A percentile compares a stretch with the other conserved stretches of the same genome.
These are phyloP conservation scores for Cordyceps javanica DNA, from an alignment of 2,329 filamentous ascomycete species.

Conservation along the genomic window DNA sequence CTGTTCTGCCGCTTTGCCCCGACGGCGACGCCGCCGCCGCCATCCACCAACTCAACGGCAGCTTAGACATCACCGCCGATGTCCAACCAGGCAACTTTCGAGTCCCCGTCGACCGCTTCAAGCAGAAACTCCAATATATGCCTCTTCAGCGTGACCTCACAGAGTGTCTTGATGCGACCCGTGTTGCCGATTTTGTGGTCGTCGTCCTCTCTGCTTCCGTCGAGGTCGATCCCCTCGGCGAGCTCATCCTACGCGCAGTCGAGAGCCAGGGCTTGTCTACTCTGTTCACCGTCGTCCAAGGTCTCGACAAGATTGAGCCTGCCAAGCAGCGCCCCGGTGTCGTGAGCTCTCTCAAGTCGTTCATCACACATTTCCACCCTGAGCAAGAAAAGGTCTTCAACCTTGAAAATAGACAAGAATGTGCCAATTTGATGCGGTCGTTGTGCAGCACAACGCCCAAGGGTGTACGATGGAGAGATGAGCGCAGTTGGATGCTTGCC, in stretches of 20 bases:
- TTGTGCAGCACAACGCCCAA: slow-evolving; percentile 90
- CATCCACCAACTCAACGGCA: slow-evolving; percentile 65
- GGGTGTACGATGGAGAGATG: slow-evolving; percentile 91
- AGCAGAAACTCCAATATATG: slow-evolving; percentile 87
- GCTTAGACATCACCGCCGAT: slow-evolving; percentile 70
- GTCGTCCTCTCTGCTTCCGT: slow-evolving; percentile 76
- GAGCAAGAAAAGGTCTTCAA: slow-evolving; percentile 86
- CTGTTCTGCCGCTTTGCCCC: slow-evolving; percentile 75
- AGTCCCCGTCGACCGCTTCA: slow-evolving; percentile 80
- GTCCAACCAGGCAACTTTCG: slow-evolving; percentile 54
- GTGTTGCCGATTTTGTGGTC: slow-evolving; percentile 85
- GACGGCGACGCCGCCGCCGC: slow-evolving; percentile 63
- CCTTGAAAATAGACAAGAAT: slow-evolving; percentile 83
- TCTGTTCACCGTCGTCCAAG: slow-evolving; percentile 77
- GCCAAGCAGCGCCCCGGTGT: slow-evolving; percentile 73
- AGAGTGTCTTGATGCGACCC: slow-evolving; percentile 75
- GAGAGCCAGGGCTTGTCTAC: slow-evolving; percentile 95
- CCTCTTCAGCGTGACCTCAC: slow-evolving; percentile 67
- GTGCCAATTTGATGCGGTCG: slow-evolving; percentile 82
- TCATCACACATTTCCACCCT: slow-evolving; percentile 91
- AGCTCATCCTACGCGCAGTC: slow-evolving; percentile 77
- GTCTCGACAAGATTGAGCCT: slow-evolving; percentile 70
- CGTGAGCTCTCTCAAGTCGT: slow-evolving; percentile 78
- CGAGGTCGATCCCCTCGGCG: slow-evolving; percentile 79
- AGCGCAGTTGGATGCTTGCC: slow-evolving; percentile 90